Percentiles rank a stretch among this genome's conserved stretches.
phyloP scores from a whole-genome alignment of 83 land plant genomes.

The Diphasiastrum complanatum region DNA sequence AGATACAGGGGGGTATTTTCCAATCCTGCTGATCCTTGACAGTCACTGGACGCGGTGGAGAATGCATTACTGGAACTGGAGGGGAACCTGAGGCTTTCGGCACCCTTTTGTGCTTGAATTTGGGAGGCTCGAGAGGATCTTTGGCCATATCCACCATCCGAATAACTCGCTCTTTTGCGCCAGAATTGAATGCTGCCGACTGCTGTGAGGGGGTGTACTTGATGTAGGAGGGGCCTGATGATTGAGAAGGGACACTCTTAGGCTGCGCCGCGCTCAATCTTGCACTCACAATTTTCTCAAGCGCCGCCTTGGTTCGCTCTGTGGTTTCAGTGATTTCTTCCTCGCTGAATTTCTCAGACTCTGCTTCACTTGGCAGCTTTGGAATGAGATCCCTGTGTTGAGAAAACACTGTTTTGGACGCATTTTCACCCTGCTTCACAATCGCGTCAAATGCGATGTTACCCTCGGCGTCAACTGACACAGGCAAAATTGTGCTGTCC shows the following conservation, averaged over 20 bases:
- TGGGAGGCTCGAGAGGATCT: conserved; percentile 94
- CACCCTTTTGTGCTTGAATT: conserved; percentile 96
- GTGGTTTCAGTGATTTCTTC: conserved; percentile 62
- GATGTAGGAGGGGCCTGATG: conserved; percentile 51
- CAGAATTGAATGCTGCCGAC: conserved; percentile 81
- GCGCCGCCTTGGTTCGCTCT: conserved; percentile 63
- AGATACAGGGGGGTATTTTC: conserved; percentile 97
- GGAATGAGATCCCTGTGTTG: conserved; percentile 87
- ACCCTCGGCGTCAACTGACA: conserved; percentile 68
- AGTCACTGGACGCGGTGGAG: conserved; percentile 90
- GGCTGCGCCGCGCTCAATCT: conserved; percentile 93
- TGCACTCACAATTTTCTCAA: conserved; percentile 83
- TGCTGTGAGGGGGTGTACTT: conserved; percentile 93
- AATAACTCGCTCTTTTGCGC: conserved; percentile 86
- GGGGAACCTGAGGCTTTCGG: conserved; percentile 92
- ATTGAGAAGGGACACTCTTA: conserved; percentile 64
- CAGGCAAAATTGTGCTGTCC: conserved; percentile 58
- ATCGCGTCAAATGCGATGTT: conserved; percentile 83
- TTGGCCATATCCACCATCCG: conserved; percentile 90
- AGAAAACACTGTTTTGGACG: conserved; percentile 68
- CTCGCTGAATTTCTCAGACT: conserved; percentile 30
- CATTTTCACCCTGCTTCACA: conserved; percentile 84
- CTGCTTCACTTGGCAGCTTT: conserved; percentile 43
- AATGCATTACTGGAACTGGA: conserved; percentile 89
- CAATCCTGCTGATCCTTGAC: conserved; percentile 97